These are phyloP conservation scores for Monosporascus cannonballus DNA, from an alignment of 2,329 filamentous ascomycete species.

Conservation along the genomic window DNA sequence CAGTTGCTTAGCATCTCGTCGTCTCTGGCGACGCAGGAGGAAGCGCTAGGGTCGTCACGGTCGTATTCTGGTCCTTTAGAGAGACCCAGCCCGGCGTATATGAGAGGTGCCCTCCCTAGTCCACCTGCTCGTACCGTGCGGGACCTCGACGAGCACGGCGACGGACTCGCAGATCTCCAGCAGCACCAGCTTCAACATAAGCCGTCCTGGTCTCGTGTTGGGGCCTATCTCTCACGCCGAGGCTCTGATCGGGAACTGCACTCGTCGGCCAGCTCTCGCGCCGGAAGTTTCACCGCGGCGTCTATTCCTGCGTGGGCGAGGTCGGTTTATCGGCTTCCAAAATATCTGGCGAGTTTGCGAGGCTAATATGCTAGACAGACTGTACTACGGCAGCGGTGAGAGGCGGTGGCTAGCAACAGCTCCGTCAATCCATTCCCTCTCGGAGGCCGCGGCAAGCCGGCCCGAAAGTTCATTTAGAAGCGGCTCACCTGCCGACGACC, in stretches of 20 bases:
- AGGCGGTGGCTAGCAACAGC: conserved; percentile 42
- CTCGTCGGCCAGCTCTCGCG: conserved; percentile 44
- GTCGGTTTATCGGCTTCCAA: conserved; percentile 24
- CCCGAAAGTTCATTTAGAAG: conserved; percentile 36
- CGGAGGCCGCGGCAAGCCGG: conserved; percentile 42
- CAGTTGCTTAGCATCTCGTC: conserved; percentile 54
- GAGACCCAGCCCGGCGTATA: conserved; percentile 39
- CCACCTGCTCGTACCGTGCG: conserved; percentile 41
- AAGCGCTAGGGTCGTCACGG: conserved; percentile 24
- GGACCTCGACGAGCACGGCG: conserved; percentile 58
- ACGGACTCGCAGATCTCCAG: conserved; percentile 56
- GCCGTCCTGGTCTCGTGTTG: conserved; percentile 49
- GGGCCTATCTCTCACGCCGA: conserved; percentile 42
- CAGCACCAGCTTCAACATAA: conserved; percentile 38
- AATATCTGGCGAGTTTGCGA: neutral
- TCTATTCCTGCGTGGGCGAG: conserved; percentile 50
- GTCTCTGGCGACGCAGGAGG: conserved; percentile 40
- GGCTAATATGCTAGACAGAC: conserved; percentile 30
- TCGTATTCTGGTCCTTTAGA: conserved; percentile 41
- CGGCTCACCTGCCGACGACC: conserved; percentile 44
- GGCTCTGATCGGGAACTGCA: conserved; percentile 47
- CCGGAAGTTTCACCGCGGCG: conserved; percentile 38
- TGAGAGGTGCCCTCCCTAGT: conserved; percentile 28
- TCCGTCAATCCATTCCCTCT: conserved; percentile 40
- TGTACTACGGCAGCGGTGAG: conserved; percentile 68